Evolutionary conservation across 352 stramenopile species (phyloP).

Genomic region (Globisporangium viniferum): DNA sequence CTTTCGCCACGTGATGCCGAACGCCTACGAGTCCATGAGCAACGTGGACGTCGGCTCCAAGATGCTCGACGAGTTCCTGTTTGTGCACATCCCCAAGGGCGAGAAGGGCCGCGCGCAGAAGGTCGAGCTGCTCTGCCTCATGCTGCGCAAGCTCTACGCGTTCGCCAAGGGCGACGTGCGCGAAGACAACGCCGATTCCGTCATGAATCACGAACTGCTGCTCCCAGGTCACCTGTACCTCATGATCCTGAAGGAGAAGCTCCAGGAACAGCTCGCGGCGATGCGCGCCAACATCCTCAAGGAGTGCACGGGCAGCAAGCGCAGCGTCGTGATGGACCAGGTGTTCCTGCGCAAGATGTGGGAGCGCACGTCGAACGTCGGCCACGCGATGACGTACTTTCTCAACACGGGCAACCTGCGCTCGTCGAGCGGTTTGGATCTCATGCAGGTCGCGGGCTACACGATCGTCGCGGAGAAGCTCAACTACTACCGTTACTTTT

Average conservation of each 20-base stretch:
- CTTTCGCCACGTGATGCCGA: conserved; percentile 92
- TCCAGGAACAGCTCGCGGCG: conserved; percentile 90
- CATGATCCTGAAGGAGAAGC: conserved; percentile 99
- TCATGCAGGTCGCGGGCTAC: conserved; percentile 97
- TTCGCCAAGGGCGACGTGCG: conserved; percentile 93
- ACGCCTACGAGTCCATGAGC: conserved; percentile 77
- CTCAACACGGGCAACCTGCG: conserved; percentile 98
- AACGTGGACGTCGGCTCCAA: conserved; percentile 90
- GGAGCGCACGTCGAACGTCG: conserved; percentile 88
- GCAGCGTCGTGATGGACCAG: conserved; percentile 69
- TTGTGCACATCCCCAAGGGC: conserved; percentile 94
- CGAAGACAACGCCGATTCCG: conserved; percentile 97
- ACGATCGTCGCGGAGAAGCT: conserved; percentile 99
- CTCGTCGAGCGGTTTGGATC: conserved; percentile 95
- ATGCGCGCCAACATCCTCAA: conserved; percentile 83
- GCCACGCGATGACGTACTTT: conserved; percentile 97
- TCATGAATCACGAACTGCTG: conserved; percentile 98
- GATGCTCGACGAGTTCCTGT: conserved; percentile 93
- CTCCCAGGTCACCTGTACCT: conserved; percentile 94
- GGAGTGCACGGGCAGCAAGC: conserved; percentile 49
- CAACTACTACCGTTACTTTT: conserved; percentile 99
- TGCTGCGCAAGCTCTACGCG: conserved; percentile 98
- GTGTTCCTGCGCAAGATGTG: conserved; percentile 93
- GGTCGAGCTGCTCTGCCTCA: conserved; percentile 93
- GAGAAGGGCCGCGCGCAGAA: conserved; percentile 87